phyloP scores from a whole-genome alignment of 305 asterid genomes.

The Ajuga reptans region DNA sequence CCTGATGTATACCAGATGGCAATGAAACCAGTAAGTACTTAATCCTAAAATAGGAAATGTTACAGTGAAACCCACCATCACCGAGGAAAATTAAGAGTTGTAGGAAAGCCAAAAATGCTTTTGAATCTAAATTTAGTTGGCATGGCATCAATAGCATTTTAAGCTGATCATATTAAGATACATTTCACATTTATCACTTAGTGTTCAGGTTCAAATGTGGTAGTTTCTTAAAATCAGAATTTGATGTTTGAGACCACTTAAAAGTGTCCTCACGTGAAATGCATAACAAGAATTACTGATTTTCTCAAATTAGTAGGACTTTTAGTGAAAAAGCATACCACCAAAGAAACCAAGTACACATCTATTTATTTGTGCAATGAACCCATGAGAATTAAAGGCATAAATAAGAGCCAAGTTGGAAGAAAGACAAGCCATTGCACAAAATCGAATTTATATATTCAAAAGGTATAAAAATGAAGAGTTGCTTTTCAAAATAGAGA shows the following conservation, averaged over 20 bases:
- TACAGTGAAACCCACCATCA: not conserved
- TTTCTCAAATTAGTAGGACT: not conserved
- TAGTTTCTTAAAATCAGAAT: not conserved
- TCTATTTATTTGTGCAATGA: not conserved
- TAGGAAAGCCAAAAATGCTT: not conserved
- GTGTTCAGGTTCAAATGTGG: not conserved
- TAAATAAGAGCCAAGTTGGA: conserved; percentile 1
- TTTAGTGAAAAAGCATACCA: not conserved
- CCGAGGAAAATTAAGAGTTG: not conserved
- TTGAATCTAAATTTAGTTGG: not conserved
- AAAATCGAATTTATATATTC: not conserved
- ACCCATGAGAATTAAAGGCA: not conserved
- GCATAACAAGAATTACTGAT: not conserved
- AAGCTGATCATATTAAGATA: not conserved
- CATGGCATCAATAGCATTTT: not conserved
- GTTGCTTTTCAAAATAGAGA: not conserved
- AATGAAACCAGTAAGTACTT: conserved; percentile 11
- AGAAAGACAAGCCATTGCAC: not conserved
- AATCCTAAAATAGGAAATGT: not conserved
- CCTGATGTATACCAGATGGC: conserved; percentile 37
- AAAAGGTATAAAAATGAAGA: not conserved
- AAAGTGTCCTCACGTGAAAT: not conserved
- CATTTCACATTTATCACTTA: not conserved
- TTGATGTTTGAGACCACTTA: not conserved
- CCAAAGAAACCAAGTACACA: not conserved